Evolutionary conservation across 1,139 yeast species (phyloP).

Genomic region (Debaryomyces nepalensis): DNA sequence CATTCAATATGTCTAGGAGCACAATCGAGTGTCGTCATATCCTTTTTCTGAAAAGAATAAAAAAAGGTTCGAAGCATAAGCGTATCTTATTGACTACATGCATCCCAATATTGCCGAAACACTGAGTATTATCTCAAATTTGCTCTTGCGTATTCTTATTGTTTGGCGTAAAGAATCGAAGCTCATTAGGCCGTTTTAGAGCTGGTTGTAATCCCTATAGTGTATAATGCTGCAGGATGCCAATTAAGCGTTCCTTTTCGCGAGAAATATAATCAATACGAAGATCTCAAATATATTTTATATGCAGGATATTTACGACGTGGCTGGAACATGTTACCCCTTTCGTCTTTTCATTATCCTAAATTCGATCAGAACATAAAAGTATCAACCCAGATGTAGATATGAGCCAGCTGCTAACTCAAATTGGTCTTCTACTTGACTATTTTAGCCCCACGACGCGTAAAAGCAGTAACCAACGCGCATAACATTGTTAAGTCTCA

Average conservation of each 20-base stretch:
- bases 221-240: too few relatives aligned
- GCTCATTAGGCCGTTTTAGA: too few relatives aligned
- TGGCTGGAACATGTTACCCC: slow-evolving; percentile 7
- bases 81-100: too few relatives aligned
- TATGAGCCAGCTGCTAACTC: not conserved
- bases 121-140: too few relatives aligned
- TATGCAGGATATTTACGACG: slow-evolving; percentile 9
- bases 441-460: not conserved
- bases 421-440: not conserved
- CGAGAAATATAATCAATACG: not conserved
- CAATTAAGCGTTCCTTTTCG: not conserved
- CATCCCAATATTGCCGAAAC: too few relatives aligned
- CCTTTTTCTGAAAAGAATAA: too few relatives aligned
- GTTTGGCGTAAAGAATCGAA: too few relatives aligned
- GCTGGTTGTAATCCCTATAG: not conserved
- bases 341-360: not conserved
- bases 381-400: not conserved
- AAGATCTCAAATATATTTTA: not conserved
- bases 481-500: slow-evolving; percentile 1
- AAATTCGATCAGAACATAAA: not conserved
- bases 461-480: not conserved
- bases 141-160: too few relatives aligned
- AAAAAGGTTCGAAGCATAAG: too few relatives aligned
- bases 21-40: too few relatives aligned
- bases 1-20: too few relatives aligned